Conservation (phyloP, 768 basidiomycete genomes). For the Russula virescens region DNA sequence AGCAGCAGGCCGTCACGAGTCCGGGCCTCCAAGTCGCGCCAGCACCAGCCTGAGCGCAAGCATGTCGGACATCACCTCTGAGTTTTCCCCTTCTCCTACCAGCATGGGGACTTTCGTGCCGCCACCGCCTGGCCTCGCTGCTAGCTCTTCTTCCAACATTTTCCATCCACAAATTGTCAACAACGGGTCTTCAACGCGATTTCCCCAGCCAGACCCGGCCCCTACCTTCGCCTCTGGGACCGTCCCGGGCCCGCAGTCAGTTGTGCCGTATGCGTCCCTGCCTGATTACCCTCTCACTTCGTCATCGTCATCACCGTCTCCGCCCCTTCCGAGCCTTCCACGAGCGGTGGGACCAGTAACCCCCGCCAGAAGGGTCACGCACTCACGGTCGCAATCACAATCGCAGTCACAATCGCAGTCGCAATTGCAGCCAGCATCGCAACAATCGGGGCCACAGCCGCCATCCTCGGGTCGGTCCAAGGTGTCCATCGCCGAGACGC, state of each 20-base stretch:
- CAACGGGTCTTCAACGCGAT: neutral
- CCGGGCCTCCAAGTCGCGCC: constrained; percentile 2
- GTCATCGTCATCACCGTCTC: neutral
- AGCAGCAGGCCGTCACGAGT: neutral
- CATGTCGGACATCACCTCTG: constrained; percentile 6
- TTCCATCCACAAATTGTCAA: neutral
- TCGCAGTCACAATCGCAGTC: neutral
- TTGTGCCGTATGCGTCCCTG: neutral
- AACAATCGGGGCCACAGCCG: neutral
- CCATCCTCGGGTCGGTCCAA: constrained; percentile 20
- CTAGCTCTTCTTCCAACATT: neutral
- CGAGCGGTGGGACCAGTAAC: constrained; percentile 5
- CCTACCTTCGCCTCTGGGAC: neutral
- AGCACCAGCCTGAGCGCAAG: constrained; percentile 8
- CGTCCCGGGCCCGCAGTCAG: neutral
- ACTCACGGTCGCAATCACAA: neutral
- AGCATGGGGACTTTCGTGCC: neutral
- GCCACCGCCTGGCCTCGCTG: neutral
- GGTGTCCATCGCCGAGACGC: constrained; percentile 23
- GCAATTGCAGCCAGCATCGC: neutral
- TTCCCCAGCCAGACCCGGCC: neutral
- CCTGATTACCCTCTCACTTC: neutral
- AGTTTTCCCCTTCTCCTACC: neutral
- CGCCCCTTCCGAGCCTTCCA: neutral
- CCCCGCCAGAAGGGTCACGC: neutral